Evolutionary conservation across 352 stramenopile genomes (phyloP), one percentile per base, ranked within the genome.

Genomic region (Globisporangium abappressorium): DNA sequence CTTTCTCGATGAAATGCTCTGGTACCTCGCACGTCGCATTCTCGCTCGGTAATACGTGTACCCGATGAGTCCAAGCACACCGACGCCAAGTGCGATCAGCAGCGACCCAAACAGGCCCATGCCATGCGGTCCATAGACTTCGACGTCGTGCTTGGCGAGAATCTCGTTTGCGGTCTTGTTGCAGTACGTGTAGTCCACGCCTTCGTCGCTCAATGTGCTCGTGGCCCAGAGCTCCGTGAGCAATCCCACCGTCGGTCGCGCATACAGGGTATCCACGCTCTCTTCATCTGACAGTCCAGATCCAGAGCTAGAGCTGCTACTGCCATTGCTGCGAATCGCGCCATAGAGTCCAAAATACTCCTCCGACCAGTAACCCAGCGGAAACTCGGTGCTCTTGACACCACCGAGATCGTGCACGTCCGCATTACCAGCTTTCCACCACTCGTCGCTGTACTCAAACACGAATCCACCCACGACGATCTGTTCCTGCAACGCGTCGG

Each of bases 381-480:
- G 83, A 68, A 92, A 92, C 0, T 73, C 71, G 14, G 70, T 57
- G 71, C 85, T 87, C 58, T 71, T 69, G 20, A 79, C 73, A 14
- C 73, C 60, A 1, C 82, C 80, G 7, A 84, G 59, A 66, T 92
- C 82, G 71, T 92, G 83, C 41, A 79, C 67, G 51, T 80, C 66
- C 30, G 72, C 71, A 26, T 80, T 74, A 9, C 83, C 83, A 3
- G 80, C 63, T 49, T 92, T 92, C 82, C 84, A 91, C 84, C 84
- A 92, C 54, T 91, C 83, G 68, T 91, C 83, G 65, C 79, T 86
- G 81, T 89, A 91, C 70, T 91, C 83, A 56, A 91, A 91, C 11
- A 91, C 73, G 28, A 91, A 91, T 0, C 81, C 83, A n/a, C 82
- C 81, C 5, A 91, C 80, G 7, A 87, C 58, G 7, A 83, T 66